phyloP scores from a whole-genome alignment of 2,329 filamentous ascomycete species.

The Diplocarpon rosae region DNA sequence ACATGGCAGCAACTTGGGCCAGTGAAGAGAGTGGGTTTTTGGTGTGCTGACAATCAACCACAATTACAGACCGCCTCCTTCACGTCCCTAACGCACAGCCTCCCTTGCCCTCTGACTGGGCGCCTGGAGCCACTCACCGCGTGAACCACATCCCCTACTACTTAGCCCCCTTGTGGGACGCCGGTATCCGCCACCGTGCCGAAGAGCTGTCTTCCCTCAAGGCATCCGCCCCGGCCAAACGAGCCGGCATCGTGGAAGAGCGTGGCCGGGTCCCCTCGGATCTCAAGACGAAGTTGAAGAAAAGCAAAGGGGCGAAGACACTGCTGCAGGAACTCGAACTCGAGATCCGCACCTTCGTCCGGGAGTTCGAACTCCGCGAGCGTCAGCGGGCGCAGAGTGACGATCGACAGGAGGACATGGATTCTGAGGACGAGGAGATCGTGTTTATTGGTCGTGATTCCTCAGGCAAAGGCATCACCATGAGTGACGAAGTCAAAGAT shows the following conservation, averaged over 20 bases:
- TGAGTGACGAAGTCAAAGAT: conserved; percentile 39
- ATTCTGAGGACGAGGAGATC: conserved; percentile 69
- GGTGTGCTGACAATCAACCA: neutral
- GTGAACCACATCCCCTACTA: conserved; percentile 77
- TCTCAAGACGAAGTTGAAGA: conserved; percentile 70
- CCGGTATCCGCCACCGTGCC: conserved; percentile 39
- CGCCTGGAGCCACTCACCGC: conserved; percentile 69
- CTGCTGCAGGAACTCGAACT: conserved; percentile 78
- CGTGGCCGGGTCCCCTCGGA: conserved; percentile 62
- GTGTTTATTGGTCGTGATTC: conserved; percentile 60
- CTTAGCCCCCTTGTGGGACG: conserved; percentile 77
- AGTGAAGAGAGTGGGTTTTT: neutral
- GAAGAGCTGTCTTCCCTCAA: conserved; percentile 31
- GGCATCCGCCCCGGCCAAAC: conserved; percentile 28
- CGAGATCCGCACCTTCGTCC: conserved; percentile 67
- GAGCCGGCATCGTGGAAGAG: conserved; percentile 21
- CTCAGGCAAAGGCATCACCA: conserved; percentile 43
- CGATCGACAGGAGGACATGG: conserved; percentile 27
- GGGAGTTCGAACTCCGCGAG: conserved; percentile 39
- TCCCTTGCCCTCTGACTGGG: conserved; percentile 73
- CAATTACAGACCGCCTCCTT: conserved; percentile 61
- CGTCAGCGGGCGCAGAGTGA: conserved; percentile 20
- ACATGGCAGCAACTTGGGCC: neutral
- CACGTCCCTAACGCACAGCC: conserved; percentile 79
- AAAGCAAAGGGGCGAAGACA: conserved; percentile 60